These are phyloP conservation scores for Fusarium sacchari DNA, from an alignment of 2,329 filamentous ascomycete genomes.

Conservation along the genomic window DNA sequence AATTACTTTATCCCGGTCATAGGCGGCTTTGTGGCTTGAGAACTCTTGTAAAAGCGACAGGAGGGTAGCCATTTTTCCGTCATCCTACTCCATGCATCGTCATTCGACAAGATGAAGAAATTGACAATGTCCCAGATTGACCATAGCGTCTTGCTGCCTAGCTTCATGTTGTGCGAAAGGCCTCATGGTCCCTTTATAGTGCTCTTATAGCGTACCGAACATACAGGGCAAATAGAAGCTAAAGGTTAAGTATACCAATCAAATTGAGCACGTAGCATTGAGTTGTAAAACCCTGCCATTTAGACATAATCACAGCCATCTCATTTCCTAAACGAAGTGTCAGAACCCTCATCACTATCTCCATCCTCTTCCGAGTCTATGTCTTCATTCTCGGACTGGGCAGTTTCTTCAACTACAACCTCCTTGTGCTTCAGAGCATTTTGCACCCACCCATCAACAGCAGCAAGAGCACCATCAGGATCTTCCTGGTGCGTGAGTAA, in stretches of 20 bases:
- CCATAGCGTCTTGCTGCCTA: not conserved
- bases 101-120: not conserved
- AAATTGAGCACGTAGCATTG: not conserved
- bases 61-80: fast-evolving
- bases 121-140: fast-evolving
- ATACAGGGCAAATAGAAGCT: not conserved
- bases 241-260: not conserved
- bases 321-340: not conserved
- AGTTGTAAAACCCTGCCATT: not conserved
- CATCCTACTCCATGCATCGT: not conserved
- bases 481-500: constrained; percentile 10
- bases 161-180: not conserved
- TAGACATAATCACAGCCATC: not conserved
- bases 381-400: not conserved
- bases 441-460: constrained; percentile 1
- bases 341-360: not conserved
- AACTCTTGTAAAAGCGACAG: not conserved
- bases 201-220: not conserved
- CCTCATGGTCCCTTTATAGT: not conserved
- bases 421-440: not conserved
- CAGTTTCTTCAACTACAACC: not conserved
- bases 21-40: not conserved
- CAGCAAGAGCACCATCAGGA: constrained; percentile 1
- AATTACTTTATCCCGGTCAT: not conserved
- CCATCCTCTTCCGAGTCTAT: not conserved